Percentiles rank a stretch among this genome's conserved stretches.
These are phyloP conservation scores for Saccharomycopsis sp. DNA, from an alignment of 805 yeast species.

Conservation along the genomic window DNA sequence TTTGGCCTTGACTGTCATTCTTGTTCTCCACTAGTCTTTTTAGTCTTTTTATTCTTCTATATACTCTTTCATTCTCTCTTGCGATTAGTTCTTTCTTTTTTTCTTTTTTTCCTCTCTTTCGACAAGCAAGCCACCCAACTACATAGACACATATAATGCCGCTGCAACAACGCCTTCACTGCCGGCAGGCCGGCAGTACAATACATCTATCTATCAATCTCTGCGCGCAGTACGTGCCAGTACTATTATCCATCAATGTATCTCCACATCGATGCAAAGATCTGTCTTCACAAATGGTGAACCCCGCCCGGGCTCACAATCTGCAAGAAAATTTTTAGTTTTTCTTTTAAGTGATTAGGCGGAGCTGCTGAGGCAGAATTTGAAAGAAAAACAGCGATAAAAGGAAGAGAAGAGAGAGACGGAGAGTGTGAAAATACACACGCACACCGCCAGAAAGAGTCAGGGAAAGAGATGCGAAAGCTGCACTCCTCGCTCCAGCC, in stretches of 20 bases:
- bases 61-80: too few relatives aligned
- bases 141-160: slow-evolving; percentile 6
- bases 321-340: background rate
- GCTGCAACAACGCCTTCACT: slow-evolving; percentile 3
- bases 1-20: too few relatives aligned
- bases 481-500: background rate
- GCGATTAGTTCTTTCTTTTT: too few relatives aligned
- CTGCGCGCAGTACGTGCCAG: slow-evolving; percentile 5
- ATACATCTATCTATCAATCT: background rate
- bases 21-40: too few relatives aligned
- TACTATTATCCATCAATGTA: background rate
- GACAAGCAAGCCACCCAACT: too few relatives aligned
- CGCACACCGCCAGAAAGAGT: too few relatives aligned
- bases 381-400: background rate
- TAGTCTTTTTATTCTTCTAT: too few relatives aligned
- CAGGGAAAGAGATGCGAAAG: background rate
- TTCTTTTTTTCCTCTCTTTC: too few relatives aligned
- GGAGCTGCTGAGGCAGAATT: background rate
- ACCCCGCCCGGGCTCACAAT: background rate
- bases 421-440: background rate
- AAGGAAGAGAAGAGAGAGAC: background rate
- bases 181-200: background rate
- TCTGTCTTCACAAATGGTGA: background rate
- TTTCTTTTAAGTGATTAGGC: background rate
- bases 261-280: background rate